Evolutionary conservation across 768 basidiomycete genomes (phyloP).

Genomic region (Neoboletus subvelutipes): DNA sequence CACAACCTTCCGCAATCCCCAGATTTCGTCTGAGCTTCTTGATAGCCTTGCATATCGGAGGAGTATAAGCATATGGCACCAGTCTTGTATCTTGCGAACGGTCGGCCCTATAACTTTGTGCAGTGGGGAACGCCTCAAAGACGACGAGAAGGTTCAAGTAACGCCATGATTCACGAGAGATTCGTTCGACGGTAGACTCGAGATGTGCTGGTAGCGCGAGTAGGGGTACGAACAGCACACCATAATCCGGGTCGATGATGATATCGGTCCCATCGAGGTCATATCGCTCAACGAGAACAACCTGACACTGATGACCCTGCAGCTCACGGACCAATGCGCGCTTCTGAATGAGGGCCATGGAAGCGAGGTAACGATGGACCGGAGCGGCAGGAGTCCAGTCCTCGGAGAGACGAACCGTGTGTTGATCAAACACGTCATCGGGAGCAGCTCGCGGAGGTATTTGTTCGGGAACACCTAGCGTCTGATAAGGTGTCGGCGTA

Average conservation of each 20-base stretch:
- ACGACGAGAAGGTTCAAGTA: conserved; percentile 56
- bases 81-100: conserved; percentile 8
- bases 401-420: conserved; percentile 46
- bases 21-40: conserved; percentile 66
- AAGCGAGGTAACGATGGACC: conserved; percentile 66
- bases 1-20: conserved; percentile 59
- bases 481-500: conserved; percentile 6
- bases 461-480: conserved; percentile 9
- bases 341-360: conserved; percentile 67
- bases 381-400: conserved; percentile 31
- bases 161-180: conserved; percentile 63
- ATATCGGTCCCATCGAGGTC: conserved; percentile 60
- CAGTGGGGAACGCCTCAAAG: conserved; percentile 65
- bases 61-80: conserved; percentile 51
- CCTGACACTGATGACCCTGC: conserved; percentile 39
- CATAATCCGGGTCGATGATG: conserved; percentile 62
- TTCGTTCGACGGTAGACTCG: conserved; percentile 40
- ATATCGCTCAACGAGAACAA: conserved; percentile 67
- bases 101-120: conserved; percentile 33
- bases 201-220: conserved; percentile 50
- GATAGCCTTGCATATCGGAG: conserved; percentile 66
- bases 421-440: conserved; percentile 39
- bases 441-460: conserved; percentile 33
- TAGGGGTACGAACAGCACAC: conserved; percentile 50
- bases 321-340: conserved; percentile 57